Base-by-base conservation (phyloP, 1,139 yeast genomes). In the Lodderomyces orthopsilosis region DNA sequence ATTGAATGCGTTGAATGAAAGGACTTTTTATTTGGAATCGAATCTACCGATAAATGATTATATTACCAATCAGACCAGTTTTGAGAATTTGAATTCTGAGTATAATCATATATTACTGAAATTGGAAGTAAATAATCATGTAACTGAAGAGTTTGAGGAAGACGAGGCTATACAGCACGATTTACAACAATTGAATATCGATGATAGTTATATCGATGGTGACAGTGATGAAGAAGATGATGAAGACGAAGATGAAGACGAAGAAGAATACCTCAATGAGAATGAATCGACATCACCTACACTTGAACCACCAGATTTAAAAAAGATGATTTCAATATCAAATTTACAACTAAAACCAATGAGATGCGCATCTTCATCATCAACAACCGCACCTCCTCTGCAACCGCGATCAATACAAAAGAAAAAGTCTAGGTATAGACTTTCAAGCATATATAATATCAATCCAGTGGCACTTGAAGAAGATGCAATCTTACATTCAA, bases 21-120 rank as follows among this genome's bases (percentile, higher is more conserved):
- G 62, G 49, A 55, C 67, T 3, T 61, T 60, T 43, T 60, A 63
- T 44, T 59, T 72, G 36, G 76, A 71, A 48, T 58, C 69, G 7
- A 66, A 61, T 42, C 43, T 70, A 38, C 23, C 23, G 13, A 13
- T 22, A 4, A 68, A 66, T 45, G 77, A 70, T 50, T 35, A 37
- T 19, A 46, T 62, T 40, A 68, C 75, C 66, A 56, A 75, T 68
- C 48, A 74, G 61, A 59, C 75, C 63, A 74, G 81, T 1, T 67
- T 77, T 48, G 77, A 74, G 40, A 78, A 76, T 47, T 54, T 82
- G 38, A 59, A 66, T 32, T 56, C 64, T 37, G 87, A 81, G 53
- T 79, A 64, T 47, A 55, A 59, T n/a, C 70, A 65, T 46, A 49
- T 77, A 13, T 60, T 51, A 43, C 41, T 38, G 18, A 53, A 53